These are phyloP conservation scores for Cladosporium velox DNA, from an alignment of 2,329 filamentous ascomycete genomes.

Conservation along the genomic window DNA sequence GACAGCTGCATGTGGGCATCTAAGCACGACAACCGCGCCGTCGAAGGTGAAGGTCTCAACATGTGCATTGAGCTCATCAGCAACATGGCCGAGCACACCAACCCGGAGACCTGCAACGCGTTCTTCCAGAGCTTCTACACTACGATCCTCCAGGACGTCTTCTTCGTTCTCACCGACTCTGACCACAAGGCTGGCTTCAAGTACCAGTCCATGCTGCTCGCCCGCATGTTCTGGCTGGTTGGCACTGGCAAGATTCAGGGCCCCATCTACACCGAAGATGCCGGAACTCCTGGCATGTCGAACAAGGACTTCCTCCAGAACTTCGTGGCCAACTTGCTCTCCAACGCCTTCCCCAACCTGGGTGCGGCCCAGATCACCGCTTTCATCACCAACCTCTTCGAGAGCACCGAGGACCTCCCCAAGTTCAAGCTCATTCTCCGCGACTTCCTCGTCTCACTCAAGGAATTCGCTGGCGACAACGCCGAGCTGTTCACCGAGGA, in stretches of 20 bases:
- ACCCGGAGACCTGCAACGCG: constrained; percentile 79
- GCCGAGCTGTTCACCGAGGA: constrained; percentile 91
- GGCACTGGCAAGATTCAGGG: constrained; percentile 86
- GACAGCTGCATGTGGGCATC: constrained; percentile 99
- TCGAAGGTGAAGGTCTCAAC: constrained; percentile 91
- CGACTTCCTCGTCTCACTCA: constrained; percentile 95
- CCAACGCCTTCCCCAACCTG: constrained; percentile 90
- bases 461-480: constrained; percentile 96
- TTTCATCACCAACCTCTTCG: constrained; percentile 89
- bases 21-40: constrained; percentile 98
- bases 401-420: constrained; percentile 82
- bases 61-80: constrained; percentile 98
- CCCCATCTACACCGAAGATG: constrained; percentile 82
- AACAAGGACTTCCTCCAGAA: constrained; percentile 90
- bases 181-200: constrained; percentile 99
- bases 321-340: constrained; percentile 81
- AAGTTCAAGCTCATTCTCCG: constrained; percentile 95
- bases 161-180: constrained; percentile 95
- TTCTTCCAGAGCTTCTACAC: constrained; percentile 99
- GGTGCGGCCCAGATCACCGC: constrained; percentile 77
- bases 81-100: constrained; percentile 87
- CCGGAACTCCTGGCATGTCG: constrained; percentile 77
- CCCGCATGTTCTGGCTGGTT: constrained; percentile 96
- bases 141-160: constrained; percentile 92
- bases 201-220: constrained; percentile 89